Conservation (phyloP, 805 yeast species). For the Candida vaughaniae region DNA sequence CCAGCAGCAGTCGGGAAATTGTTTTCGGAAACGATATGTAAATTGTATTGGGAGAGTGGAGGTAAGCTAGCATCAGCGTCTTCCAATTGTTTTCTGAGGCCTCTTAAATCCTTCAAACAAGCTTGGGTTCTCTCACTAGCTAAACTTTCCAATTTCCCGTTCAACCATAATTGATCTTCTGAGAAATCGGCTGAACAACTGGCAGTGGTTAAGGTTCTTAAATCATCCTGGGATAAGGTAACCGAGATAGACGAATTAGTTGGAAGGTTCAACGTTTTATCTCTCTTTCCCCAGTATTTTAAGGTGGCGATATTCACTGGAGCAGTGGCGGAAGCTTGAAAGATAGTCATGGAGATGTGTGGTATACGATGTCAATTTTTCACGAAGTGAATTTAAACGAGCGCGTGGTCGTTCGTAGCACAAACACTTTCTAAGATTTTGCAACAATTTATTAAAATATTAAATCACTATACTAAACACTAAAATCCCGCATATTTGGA, state of each 20-base stretch:
- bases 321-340: slow-evolving; percentile 84
- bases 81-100: slow-evolving; percentile 64
- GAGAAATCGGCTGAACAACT: slow-evolving; percentile 58
- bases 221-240: slow-evolving; percentile 86
- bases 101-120: slow-evolving; percentile 74
- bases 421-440: too few species aligned
- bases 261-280: slow-evolving; percentile 82
- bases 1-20: slow-evolving; percentile 99
- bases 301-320: slow-evolving; percentile 98
- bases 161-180: slow-evolving; percentile 76
- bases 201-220: slow-evolving; percentile 89
- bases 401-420: background rate
- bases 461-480: slow-evolving; percentile 5
- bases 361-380: background rate
- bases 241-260: slow-evolving; percentile 96
- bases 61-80: slow-evolving; percentile 52
- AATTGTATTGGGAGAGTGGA: slow-evolving; percentile 57
- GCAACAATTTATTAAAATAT: too few species aligned
- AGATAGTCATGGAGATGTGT: slow-evolving; percentile 46
- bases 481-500: slow-evolving; percentile 26
- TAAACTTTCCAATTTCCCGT: slow-evolving; percentile 78
- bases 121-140: slow-evolving; percentile 62
- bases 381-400: slow-evolving; percentile 5
- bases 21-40: slow-evolving; percentile 87
- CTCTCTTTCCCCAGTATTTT: slow-evolving; percentile 99